Evolutionary conservation across 345 rosid species (phyloP).

Genomic region (Laguncularia racemosa): DNA sequence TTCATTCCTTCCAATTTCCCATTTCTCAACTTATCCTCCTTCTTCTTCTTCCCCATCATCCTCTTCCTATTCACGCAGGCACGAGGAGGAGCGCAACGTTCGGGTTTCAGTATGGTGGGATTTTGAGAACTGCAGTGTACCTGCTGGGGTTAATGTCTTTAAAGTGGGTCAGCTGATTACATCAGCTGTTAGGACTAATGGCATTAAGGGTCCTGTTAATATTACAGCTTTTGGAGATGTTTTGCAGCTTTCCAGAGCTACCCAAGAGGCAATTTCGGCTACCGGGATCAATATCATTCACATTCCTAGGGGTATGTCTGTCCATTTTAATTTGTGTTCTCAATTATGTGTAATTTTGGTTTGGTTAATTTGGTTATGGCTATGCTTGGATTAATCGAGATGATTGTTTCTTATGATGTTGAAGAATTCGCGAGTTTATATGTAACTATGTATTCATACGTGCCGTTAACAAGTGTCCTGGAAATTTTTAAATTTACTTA

Average conservation of each 20-base stretch:
- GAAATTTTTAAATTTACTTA: too few species aligned
- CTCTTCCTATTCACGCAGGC: conserved; percentile 13
- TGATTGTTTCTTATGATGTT: too few species aligned
- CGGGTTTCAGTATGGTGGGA: conserved; percentile 94
- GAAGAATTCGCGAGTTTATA: too few species aligned
- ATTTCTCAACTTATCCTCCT: conserved; percentile 24
- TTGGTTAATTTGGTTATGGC: not conserved
- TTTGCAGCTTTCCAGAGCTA: conserved; percentile 49
- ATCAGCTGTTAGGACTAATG: conserved; percentile 51
- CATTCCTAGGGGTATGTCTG: conserved; percentile 51
- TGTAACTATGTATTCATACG: too few species aligned
- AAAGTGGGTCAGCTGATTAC: conserved; percentile 49
- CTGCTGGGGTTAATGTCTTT: conserved; percentile 51
- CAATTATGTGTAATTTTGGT: not conserved
- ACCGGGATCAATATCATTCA: conserved; percentile 73
- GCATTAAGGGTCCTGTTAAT: conserved; percentile 75
- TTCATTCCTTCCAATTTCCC: conserved; percentile 22
- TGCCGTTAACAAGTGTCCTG: too few species aligned
- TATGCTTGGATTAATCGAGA: not conserved
- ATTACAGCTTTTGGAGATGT: conserved; percentile 83
- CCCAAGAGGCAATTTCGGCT: conserved; percentile 64
- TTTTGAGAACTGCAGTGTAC: conserved; percentile 76
- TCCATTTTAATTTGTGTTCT: not conserved
- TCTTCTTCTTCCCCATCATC: conserved; percentile 2
- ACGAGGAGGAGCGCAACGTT: conserved; percentile 42